These are phyloP conservation scores for Gardenia jasminoides DNA, from an alignment of 257 asterid genomes.

Conservation along the genomic window DNA sequence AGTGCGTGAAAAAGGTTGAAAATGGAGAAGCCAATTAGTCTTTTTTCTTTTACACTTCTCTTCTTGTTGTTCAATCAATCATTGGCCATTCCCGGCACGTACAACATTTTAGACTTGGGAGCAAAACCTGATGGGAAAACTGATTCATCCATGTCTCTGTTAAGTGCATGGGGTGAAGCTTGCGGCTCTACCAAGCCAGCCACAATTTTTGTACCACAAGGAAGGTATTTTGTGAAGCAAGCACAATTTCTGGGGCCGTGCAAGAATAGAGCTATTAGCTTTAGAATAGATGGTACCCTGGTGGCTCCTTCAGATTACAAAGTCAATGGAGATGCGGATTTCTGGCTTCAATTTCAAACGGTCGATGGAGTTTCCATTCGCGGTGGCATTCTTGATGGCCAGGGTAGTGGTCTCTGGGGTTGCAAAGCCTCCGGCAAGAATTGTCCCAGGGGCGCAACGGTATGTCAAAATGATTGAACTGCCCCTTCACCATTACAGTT, in stretches of 20 bases:
- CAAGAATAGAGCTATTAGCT: constrained; percentile 29
- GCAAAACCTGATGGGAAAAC: constrained; percentile 46
- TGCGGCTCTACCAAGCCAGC: constrained; percentile 44
- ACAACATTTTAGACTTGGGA: constrained; percentile 40
- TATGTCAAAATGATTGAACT: constrained; percentile 15
- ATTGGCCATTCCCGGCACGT: constrained; percentile 12
- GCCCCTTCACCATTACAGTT: constrained; percentile 2
- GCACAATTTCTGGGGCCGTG: constrained; percentile 50
- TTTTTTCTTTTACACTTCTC: constrained; percentile 20
- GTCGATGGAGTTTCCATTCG: constrained; percentile 43
- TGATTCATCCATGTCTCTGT: constrained; percentile 42
- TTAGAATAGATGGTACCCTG: constrained; percentile 43
- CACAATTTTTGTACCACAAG: constrained; percentile 48
- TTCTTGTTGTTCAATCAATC: constrained; percentile 11
- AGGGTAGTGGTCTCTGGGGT: constrained; percentile 54
- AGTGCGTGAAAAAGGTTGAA: neutral
- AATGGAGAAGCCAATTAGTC: constrained; percentile 16
- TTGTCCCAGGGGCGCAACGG: constrained; percentile 62
- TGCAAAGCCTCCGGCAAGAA: constrained; percentile 44
- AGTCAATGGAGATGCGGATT: constrained; percentile 22
- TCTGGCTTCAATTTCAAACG: constrained; percentile 47
- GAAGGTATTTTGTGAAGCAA: constrained; percentile 36
- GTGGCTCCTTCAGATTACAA: constrained; percentile 51
- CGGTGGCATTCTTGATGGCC: constrained; percentile 61
- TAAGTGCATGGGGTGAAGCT: constrained; percentile 55